Percentiles rank a stretch among this genome's conserved stretches.
phyloP scores from a whole-genome alignment of 495 filamentous ascomycete genomes.

The Tuber calosporum region DNA sequence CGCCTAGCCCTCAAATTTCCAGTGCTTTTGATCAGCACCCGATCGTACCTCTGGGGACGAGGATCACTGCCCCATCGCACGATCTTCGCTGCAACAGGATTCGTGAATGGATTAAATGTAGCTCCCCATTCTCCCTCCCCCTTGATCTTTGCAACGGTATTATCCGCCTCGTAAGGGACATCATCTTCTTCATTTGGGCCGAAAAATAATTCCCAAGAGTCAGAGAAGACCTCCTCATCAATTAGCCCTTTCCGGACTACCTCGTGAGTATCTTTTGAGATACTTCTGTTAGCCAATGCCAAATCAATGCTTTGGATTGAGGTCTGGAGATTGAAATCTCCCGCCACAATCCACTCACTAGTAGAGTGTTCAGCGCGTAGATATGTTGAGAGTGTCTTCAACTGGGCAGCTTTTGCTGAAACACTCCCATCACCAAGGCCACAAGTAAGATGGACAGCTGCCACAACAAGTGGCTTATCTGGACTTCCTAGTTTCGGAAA shows the following conservation, averaged over 20 bases:
- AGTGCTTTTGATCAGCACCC: constrained; percentile 48
- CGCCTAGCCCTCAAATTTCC: constrained; percentile 41
- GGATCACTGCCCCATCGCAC: constrained; percentile 44
- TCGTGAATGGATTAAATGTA: constrained; percentile 52
- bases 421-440: constrained; percentile 52
- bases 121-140: constrained; percentile 51
- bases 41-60: constrained; percentile 55
- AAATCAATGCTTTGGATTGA: constrained; percentile 49
- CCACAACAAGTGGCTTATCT: constrained; percentile 43
- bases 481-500: constrained; percentile 43
- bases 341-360: constrained; percentile 50
- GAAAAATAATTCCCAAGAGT: constrained; percentile 23
- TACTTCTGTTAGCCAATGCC: constrained; percentile 46
- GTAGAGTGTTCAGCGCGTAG: constrained; percentile 41
- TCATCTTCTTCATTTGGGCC: constrained; percentile 37
- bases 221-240: constrained; percentile 20
- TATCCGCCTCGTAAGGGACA: constrained; percentile 31
- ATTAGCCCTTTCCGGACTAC: constrained; percentile 13
- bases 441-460: constrained; percentile 51
- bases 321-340: constrained; percentile 55
- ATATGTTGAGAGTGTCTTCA: constrained; percentile 46
- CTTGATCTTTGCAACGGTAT: constrained; percentile 22
- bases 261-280: constrained; percentile 44
- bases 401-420: constrained; percentile 48
- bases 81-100: constrained; percentile 48